Evolutionary conservation across 1,284 basidiomycete genomes (phyloP), one percentile per base, ranked within the genome.

Genomic region (Neotropicomus parvogracilis): DNA sequence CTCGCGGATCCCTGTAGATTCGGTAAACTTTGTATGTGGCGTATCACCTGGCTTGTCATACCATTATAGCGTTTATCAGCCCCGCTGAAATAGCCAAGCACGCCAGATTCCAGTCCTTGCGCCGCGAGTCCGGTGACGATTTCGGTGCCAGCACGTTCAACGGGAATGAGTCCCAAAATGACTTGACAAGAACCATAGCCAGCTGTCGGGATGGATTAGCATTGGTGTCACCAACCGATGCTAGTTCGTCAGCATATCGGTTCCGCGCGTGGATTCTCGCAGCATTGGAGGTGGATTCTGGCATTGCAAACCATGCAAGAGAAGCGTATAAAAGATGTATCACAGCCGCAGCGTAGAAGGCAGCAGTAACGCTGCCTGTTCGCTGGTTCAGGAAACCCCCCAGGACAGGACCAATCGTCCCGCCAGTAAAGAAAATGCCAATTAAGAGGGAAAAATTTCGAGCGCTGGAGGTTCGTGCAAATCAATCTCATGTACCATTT

Each of bases 91-190:
- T 24, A 28, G 47, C 47, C 36, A 49, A 19, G 19, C 12, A 49
- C 3, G 31, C 34, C 29, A 49, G 7, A 39, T 48, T 49, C 47
- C 47, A 48, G 26, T 49, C 47, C 31, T 39, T 49, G 27, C 14
- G 35, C 10, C 27, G 31, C 2, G 31, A 48, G 36, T 47, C 20
- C n/a, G 19, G 31, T 10, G 9, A 14, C 3, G 14, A 6, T 17
- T 48, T 49, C 28, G 47, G 47, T 24, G 44, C 16, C n/a, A 49
- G 31, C 4, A 49, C 45, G 8, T 49, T n/a, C 12, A 49, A 19
- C 21, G 47, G 47, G 31, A 48, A 49, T n/a, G 47, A 49, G 33
- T 48, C 45, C 47, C 44, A 49, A 26, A 49, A 34, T 4, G 47
- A 39, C 29, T 24, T 49, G n/a, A 17, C 27, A 12, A 49, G 14